Percentiles rank a stretch among this genome's conserved stretches.
phyloP scores from a whole-genome alignment of 371 early-diverging fungal genomes.

The Mortierella sp. region DNA sequence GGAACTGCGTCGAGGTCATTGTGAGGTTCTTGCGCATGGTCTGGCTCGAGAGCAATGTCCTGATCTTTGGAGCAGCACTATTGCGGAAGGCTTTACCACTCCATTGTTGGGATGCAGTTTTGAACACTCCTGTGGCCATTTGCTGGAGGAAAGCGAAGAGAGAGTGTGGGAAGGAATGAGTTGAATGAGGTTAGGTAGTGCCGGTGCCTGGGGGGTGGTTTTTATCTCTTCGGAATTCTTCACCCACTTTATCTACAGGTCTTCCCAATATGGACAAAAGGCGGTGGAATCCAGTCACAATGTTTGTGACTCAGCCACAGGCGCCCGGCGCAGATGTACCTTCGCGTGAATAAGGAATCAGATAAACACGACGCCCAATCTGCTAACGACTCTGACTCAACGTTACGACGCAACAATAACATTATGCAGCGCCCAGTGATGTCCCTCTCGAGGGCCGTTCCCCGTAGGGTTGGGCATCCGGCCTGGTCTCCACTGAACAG shows the following conservation, averaged over 20 bases:
- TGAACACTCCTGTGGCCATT: conserved; percentile 36
- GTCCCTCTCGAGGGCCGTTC: conserved; percentile 22
- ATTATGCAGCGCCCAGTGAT: conserved; percentile 22
- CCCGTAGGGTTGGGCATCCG: conserved; percentile 2
- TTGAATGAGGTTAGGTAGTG: conserved; percentile 1
- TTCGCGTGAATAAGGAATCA: not conserved
- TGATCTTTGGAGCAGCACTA: conserved; percentile 8
- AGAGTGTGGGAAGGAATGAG: not conserved
- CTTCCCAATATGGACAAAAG: not conserved
- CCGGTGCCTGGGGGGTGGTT: no score
- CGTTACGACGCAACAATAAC: no score
- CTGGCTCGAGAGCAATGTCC: conserved; percentile 5
- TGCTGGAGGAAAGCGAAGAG: not conserved
- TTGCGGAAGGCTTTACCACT: conserved; percentile 9
- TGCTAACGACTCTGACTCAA: no score
- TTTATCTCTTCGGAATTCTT: no score
- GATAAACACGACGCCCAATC: no score
- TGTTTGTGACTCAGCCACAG: not conserved
- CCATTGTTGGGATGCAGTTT: conserved; percentile 41
- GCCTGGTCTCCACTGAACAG: conserved; percentile 16
- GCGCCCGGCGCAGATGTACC: not conserved
- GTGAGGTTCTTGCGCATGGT: not conserved
- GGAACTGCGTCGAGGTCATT: not conserved
- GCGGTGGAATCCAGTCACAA: not conserved
- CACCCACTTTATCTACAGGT: no score